phyloP scores from a whole-genome alignment of 1,284 basidiomycete species.

The Rhodotorula glutinis region DNA sequence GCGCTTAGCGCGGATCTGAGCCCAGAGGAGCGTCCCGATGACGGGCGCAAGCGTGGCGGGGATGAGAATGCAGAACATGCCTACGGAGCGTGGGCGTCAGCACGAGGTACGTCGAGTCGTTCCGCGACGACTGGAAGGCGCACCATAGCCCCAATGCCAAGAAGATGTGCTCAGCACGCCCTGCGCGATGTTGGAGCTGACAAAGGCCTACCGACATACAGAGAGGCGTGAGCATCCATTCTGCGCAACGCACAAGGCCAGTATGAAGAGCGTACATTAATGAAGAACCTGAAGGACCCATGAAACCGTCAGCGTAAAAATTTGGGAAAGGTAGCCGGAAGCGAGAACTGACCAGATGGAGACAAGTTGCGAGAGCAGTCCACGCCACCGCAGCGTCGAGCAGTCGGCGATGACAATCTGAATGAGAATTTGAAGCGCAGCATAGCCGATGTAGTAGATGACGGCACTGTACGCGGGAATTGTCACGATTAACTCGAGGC shows the following conservation, averaged over 20 bases:
- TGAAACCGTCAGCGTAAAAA: not conserved
- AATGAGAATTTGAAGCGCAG: conserved; percentile 68
- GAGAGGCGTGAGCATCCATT: no score
- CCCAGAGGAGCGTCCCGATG: conserved; percentile 59
- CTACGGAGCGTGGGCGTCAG: not conserved
- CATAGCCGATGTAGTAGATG: conserved; percentile 53
- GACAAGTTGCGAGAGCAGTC: conserved; percentile 62
- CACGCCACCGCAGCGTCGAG: conserved; percentile 60
- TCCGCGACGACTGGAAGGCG: not conserved
- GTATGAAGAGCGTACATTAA: conserved; percentile 45
- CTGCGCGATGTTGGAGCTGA: conserved; percentile 64
- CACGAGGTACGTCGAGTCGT: not conserved
- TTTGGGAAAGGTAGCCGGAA: not conserved
- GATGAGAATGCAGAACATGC: conserved; percentile 51
- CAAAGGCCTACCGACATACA: conserved; percentile 16
- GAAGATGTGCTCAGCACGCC: conserved; percentile 55
- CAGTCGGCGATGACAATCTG: conserved; percentile 62
- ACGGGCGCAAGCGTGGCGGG: conserved; percentile 50
- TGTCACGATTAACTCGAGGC: no score
- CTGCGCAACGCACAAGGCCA: no score
- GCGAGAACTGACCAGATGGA: conserved; percentile 58
- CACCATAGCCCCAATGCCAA: conserved; percentile 68
- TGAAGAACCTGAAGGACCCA: conserved; percentile 60
- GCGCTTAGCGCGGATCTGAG: conserved; percentile 57
- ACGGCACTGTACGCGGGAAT: conserved; percentile 51